Base-by-base conservation (phyloP, 306 rosid genomes). In the Castanopsis chinensis region DNA sequence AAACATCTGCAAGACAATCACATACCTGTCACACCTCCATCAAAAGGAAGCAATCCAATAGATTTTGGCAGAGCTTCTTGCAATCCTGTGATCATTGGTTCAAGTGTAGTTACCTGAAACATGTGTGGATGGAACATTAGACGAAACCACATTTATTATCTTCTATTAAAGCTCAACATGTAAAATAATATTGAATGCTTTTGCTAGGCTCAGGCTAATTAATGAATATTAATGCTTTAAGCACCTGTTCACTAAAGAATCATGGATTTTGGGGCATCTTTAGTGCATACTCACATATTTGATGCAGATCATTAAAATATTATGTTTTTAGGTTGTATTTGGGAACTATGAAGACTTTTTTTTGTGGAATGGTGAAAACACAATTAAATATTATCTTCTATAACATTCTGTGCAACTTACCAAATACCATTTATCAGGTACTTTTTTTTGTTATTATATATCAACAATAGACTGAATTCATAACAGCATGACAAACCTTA, bases 61-160 rank as follows among this genome's bases (percentile, higher is more conserved):
- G 98, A 91, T 85, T 92, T 95, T 64, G 98, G 99, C 83, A 95
- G 81, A 77, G 94, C 92, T 80, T 95, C 99, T 89, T 95, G 99
- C 84, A 92, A 76, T 80, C 97, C 98, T 30, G 91, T 86, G 79
- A 92, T 92, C 95, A 91, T 83, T 68, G 98, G 99, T 85, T 95
- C 99, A 81, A 95, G 89, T 67, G 87, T 79, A 83, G 97, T 89
- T 83, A 90, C 86, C 99, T 95, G 87, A 86, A 82, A 82, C 71
- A 55, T 70, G 81, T 77, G 60, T 0, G 11, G 72, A 77, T 43
- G 69, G 64, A 72, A 18, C 72, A 82, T 78, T 69, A 87, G 80
- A 72, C 54, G 33, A 68, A 82, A 43, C 55, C 53, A 65, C 72
- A 23, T 12, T n/a, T 23, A 30, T 59, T 43, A 74, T 23, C 70